Conservation (phyloP, 2,329 filamentous ascomycete species). For the Sphaerulina populicola region DNA sequence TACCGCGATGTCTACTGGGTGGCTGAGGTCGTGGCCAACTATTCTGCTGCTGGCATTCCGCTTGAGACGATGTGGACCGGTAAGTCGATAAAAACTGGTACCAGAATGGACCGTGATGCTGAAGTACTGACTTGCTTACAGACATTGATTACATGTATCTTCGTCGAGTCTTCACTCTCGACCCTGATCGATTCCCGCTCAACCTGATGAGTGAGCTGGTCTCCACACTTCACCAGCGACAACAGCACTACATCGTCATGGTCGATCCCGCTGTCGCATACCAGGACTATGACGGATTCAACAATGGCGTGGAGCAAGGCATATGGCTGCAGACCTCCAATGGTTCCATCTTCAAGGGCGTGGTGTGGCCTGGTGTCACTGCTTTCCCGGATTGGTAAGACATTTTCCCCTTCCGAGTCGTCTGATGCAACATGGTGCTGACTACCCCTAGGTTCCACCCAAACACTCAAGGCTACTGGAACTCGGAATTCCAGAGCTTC, state of each 20-base stretch:
- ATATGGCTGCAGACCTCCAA: constrained; percentile 49
- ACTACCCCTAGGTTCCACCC: constrained; percentile 47
- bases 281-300: constrained; percentile 48
- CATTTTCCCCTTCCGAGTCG: neutral
- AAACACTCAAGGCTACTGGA: constrained; percentile 60
- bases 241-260: constrained; percentile 50
- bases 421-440: neutral
- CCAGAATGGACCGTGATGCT: neutral
- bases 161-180: constrained; percentile 55
- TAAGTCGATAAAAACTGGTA: constrained; percentile 27
- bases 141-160: constrained; percentile 35
- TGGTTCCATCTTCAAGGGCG: constrained; percentile 50
- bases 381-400: constrained; percentile 49
- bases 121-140: constrained; percentile 21
- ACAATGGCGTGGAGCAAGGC: constrained; percentile 52
- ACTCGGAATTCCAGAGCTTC: constrained; percentile 56
- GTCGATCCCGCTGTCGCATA: constrained; percentile 58
- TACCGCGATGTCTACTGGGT: constrained; percentile 54
- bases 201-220: constrained; percentile 55
- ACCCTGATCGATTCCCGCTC: constrained; percentile 56
- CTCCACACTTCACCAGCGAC: constrained; percentile 44
- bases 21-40: constrained; percentile 58
- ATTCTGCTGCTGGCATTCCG: constrained; percentile 56
- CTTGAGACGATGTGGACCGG: constrained; percentile 68
- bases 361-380: constrained; percentile 63